Conservation (phyloP, 768 basidiomycete genomes). For the Mycena vitilis region DNA sequence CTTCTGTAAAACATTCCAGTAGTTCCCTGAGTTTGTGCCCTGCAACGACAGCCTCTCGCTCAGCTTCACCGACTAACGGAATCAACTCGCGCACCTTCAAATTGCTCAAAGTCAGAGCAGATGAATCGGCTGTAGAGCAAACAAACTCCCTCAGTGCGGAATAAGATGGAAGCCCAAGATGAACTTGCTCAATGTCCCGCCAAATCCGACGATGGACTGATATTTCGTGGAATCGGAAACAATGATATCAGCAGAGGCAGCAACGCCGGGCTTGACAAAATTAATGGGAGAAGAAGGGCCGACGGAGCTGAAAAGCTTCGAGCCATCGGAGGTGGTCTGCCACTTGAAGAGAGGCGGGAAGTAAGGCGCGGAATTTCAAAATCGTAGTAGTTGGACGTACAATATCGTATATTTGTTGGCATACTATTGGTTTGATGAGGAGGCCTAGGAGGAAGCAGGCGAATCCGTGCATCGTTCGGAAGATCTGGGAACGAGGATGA, state of each 20-base stretch:
- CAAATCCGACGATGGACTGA: slow-evolving; percentile 76
- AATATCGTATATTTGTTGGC: slow-evolving; percentile 66
- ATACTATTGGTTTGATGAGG: slow-evolving; percentile 38
- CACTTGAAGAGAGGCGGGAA: slow-evolving; percentile 51
- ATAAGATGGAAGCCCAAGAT: background rate
- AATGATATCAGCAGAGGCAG: slow-evolving; percentile 71
- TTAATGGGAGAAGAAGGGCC: slow-evolving; percentile 62
- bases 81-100: slow-evolving; percentile 63
- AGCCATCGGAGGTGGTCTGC: slow-evolving; percentile 68
- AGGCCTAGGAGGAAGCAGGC: background rate
- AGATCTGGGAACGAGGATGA: background rate
- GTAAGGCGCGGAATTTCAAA: slow-evolving; percentile 4
- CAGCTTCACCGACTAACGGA: background rate
- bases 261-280: slow-evolving; percentile 65
- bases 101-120: slow-evolving; percentile 67
- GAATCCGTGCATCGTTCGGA: slow-evolving; percentile 8
- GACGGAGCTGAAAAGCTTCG: slow-evolving; percentile 62
- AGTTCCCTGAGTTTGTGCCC: slow-evolving; percentile 64
- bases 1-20: slow-evolving; percentile 67
- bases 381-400: slow-evolving; percentile 45
- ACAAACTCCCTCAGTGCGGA: background rate
- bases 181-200: slow-evolving; percentile 68
- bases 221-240: slow-evolving; percentile 64
- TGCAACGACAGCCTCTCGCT: slow-evolving; percentile 34
- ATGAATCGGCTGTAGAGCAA: slow-evolving; percentile 72